Evolutionary conservation across 306 rosid species (phyloP).

Genomic region (Carpinus viminea): DNA sequence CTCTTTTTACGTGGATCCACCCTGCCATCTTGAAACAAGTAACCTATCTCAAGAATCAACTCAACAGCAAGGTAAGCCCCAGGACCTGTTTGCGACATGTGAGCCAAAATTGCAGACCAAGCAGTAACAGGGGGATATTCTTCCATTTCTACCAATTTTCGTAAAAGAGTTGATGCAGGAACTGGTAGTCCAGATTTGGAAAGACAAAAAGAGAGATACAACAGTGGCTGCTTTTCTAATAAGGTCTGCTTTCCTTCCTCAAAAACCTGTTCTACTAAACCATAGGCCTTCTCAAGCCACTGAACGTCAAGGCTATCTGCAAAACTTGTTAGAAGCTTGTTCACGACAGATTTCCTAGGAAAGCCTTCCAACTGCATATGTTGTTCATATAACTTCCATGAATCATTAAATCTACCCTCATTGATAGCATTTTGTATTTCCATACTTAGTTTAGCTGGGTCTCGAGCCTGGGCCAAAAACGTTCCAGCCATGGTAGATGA

Average conservation of each 20-base stretch:
- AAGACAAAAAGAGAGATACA: conserved; percentile 74
- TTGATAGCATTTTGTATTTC: conserved; percentile 61
- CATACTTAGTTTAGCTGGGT: conserved; percentile 56
- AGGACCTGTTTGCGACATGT: conserved; percentile 69
- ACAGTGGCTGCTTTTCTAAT: conserved; percentile 66
- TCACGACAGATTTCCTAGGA: conserved; percentile 73
- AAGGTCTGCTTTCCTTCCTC: conserved; percentile 57
- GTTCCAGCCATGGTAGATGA: conserved; percentile 51
- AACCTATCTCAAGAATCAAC: conserved; percentile 79
- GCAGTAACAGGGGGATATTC: conserved; percentile 68
- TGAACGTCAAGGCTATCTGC: conserved; percentile 55
- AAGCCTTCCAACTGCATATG: conserved; percentile 80
- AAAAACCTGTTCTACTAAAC: conserved; percentile 59
- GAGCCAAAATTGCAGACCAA: conserved; percentile 78
- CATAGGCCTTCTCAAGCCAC: conserved; percentile 74
- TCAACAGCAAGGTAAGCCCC: conserved; percentile 88
- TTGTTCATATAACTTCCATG: conserved; percentile 76
- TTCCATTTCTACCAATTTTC: conserved; percentile 68
- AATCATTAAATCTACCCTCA: conserved; percentile 50
- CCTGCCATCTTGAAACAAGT: conserved; percentile 77
- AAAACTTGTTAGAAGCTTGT: conserved; percentile 50
- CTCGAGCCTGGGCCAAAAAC: conserved; percentile 77
- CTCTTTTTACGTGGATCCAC: conserved; percentile 80
- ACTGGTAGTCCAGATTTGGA: conserved; percentile 62
- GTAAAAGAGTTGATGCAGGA: conserved; percentile 67